A percentile compares a stretch with the other conserved stretches of the same genome.
Conservation (phyloP, 208 protist species). For the Naegleria fowleri region DNA sequence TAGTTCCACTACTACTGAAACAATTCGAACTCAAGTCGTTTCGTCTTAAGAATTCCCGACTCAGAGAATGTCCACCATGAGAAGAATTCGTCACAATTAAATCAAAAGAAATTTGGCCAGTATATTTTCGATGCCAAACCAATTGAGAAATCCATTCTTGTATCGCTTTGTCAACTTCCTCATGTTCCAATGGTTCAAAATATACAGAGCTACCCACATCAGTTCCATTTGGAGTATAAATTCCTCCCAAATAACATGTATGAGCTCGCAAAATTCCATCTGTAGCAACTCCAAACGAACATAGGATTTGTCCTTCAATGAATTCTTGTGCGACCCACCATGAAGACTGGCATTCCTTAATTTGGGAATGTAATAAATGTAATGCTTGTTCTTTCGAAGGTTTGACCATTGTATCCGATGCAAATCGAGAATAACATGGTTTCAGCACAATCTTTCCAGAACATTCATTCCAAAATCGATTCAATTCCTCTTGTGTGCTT, state of each 20-base stretch:
- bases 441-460: not conserved
- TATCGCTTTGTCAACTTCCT: not conserved
- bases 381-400: not conserved
- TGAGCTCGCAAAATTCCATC: not conserved
- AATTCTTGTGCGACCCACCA: constrained; percentile 11
- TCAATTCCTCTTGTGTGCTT: not conserved
- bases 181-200: not conserved
- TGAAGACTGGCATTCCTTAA: not conserved
- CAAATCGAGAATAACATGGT: constrained; percentile 14
- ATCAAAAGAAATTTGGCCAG: constrained; percentile 24
- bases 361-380: not conserved
- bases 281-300: not conserved
- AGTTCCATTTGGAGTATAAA: not conserved
- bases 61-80: too few species aligned
- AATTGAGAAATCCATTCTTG: not conserved
- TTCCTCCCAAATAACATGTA: not conserved
- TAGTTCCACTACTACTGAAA: not conserved
- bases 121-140: not conserved
- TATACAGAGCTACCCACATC: not conserved
- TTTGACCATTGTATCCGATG: not conserved
- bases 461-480: not conserved
- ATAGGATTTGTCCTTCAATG: not conserved
- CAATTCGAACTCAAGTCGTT: too few species aligned
- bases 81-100: not conserved
- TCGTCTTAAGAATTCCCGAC: too few species aligned